Evolutionary conservation across 805 yeast genomes (phyloP).

Genomic region (Tetrapisispora fleetii): DNA sequence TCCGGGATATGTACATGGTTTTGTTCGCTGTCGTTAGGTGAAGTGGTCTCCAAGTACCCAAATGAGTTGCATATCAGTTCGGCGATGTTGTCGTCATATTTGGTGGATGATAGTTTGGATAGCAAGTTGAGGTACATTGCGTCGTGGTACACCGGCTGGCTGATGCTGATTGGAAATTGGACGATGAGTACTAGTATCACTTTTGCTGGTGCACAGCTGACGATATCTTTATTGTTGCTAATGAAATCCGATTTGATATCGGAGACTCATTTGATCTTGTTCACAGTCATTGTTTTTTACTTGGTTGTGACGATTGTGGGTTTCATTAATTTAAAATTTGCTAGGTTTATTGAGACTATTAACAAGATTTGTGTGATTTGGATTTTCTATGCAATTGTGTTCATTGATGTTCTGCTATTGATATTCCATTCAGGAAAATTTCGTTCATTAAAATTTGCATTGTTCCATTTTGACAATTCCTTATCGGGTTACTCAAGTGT

Average conservation of each 20-base stretch:
- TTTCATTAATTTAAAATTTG: slow-evolving; percentile 50
- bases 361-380: slow-evolving; percentile 64
- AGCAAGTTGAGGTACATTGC: slow-evolving; percentile 38
- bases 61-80: slow-evolving; percentile 71
- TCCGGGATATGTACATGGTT: slow-evolving; percentile 54
- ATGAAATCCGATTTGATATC: slow-evolving; percentile 41
- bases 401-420: slow-evolving; percentile 54
- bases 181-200: slow-evolving; percentile 64
- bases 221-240: slow-evolving; percentile 56
- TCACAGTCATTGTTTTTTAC: slow-evolving; percentile 49
- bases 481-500: slow-evolving; percentile 65
- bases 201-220: slow-evolving; percentile 68
- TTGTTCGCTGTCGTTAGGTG: slow-evolving; percentile 66
- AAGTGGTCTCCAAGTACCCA: slow-evolving; percentile 68
- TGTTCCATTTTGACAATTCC: slow-evolving; percentile 59
- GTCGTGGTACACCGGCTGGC: slow-evolving; percentile 78
- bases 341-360: slow-evolving; percentile 50
- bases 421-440: slow-evolving; percentile 45
- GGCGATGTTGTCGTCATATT: slow-evolving; percentile 44
- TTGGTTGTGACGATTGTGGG: slow-evolving; percentile 50
- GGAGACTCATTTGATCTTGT: slow-evolving; percentile 41
- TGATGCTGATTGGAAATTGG: slow-evolving; percentile 65
- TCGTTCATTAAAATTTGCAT: slow-evolving; percentile 47
- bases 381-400: slow-evolving; percentile 61
- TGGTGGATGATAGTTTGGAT: slow-evolving; percentile 29